These are phyloP conservation scores for Auxenochlorella protothecoides DNA, from an alignment of 139 green algal species.

Conservation along the genomic window DNA sequence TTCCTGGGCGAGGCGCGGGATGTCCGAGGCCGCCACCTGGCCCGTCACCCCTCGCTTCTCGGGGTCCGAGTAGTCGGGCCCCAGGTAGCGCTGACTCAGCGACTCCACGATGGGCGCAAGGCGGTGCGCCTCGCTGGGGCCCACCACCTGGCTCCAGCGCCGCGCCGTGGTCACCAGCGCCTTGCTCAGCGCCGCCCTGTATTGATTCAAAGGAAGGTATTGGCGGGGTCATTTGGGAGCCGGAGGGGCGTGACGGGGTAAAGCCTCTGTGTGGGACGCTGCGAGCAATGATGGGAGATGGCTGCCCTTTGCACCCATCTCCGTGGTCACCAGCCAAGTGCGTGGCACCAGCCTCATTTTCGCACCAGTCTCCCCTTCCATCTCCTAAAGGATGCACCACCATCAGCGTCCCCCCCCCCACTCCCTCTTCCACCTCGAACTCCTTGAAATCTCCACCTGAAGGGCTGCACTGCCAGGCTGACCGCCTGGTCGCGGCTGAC, in stretches of 20 bases:
- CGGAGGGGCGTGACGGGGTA: too few relatives aligned
- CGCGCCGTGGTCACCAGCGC: constrained; percentile 47
- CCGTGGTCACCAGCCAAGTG: too few relatives aligned
- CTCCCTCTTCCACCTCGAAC: background rate
- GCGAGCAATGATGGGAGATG: too few relatives aligned
- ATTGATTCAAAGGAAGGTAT: background rate
- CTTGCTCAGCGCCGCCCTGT: constrained; percentile 15
- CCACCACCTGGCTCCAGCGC: constrained; percentile 48
- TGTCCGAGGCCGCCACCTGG: constrained; percentile 27
- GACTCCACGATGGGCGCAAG: constrained; percentile 72
- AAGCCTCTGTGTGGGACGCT: too few relatives aligned
- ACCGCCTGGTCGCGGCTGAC: constrained; percentile 60
- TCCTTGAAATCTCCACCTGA: constrained; percentile 22
- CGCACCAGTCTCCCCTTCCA: too few relatives aligned
- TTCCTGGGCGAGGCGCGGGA: constrained; percentile 36
- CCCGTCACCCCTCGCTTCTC: constrained; percentile 12
- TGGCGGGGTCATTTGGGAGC: background rate
- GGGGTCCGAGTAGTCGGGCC: constrained; percentile 43
- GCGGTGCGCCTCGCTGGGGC: constrained; percentile 51
- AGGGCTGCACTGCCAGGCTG: constrained; percentile 61
- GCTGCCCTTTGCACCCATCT: too few relatives aligned
- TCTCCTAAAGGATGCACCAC: too few relatives aligned
- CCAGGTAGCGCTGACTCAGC: constrained; percentile 62
- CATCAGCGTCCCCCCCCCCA: background rate
- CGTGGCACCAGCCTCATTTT: too few relatives aligned